Evolutionary conservation across 2,329 filamentous ascomycete species (phyloP), one percentile per base, ranked within the genome.

Genomic region (Acrocalymma vagum): DNA sequence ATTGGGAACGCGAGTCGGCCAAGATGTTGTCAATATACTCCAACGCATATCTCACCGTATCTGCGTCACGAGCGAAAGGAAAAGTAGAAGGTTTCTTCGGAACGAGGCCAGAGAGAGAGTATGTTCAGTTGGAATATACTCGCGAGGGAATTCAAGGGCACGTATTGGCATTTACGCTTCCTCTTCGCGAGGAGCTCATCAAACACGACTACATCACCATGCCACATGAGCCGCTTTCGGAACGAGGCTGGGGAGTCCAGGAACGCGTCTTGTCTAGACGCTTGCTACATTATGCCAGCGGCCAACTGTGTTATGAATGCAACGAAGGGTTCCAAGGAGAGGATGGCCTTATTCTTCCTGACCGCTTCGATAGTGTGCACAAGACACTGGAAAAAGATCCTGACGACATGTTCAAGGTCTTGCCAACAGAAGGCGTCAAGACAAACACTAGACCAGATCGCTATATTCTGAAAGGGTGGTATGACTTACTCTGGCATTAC

Each of bases 1-100:
- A 57, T 23, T 57, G 53, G 53, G 42, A 50, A 21, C 26, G 27
- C 22, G 51, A 57, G 29, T 47, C 48, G 6, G 36, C 48, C n/a
- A 45, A 42, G 17, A 57, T 57, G 51, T 24, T 37, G 9, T 30
- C 20, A 1, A 49, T 53, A 17, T 57, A 53, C 35, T 29, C 29
- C 6, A 49, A 48, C 15, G 29, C 51, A 6, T 48, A 38, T 26
- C 24, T 49, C 5, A 56, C 48, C 2, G 34, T 56, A 14, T 24
- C 47, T 3, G 53, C 53, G 3, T 14, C 36, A 8, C 15, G 29
- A 21, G 44, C 51, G 13, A 37, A 30, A 6, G 38, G 44, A 6
- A 38, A 25, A 18, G 15, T 33, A 11, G 28, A 47, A 28, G 44
- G 44, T 1, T 42, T 48, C 11, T 30, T 47, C 11, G 14, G 26